These are phyloP conservation scores for Plantago major DNA, from an alignment of 257 asterid species.

Conservation along the genomic window DNA sequence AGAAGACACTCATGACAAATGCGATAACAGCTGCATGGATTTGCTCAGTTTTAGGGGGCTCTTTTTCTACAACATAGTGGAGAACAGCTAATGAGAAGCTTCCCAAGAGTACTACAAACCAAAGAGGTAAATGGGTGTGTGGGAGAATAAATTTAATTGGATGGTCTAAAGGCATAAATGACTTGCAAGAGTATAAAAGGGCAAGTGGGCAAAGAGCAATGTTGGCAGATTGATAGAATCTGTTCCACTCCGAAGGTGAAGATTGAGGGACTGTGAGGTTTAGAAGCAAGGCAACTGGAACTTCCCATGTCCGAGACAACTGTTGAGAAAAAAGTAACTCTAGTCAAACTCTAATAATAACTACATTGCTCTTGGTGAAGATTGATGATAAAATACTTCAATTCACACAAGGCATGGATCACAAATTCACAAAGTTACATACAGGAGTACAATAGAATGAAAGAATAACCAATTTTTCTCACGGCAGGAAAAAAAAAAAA, in stretches of 20 bases:
- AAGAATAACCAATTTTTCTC: too few species aligned
- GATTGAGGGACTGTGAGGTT: slow-evolving; percentile 81
- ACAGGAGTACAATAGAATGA: background rate
- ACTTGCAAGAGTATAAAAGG: slow-evolving; percentile 68
- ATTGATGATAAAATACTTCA: background rate
- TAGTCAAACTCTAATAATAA: slow-evolving; percentile 19
- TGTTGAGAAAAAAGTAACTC: slow-evolving; percentile 25
- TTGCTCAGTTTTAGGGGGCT: slow-evolving; percentile 74
- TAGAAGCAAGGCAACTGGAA: slow-evolving; percentile 70
- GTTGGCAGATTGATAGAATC: slow-evolving; percentile 79
- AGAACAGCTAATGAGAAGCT: slow-evolving; percentile 66
- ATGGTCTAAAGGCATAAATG: slow-evolving; percentile 71
- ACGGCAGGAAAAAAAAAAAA: too few species aligned
- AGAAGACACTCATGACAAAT: slow-evolving; percentile 89
- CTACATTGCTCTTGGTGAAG: background rate
- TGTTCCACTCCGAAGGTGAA: slow-evolving; percentile 77
- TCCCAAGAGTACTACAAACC: slow-evolving; percentile 61
- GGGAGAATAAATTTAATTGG: slow-evolving; percentile 69
- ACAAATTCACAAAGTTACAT: background rate
- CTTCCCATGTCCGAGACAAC: slow-evolving; percentile 70
- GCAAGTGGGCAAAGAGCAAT: slow-evolving; percentile 80
- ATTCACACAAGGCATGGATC: slow-evolving; percentile 3
- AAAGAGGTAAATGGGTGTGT: slow-evolving; percentile 67
- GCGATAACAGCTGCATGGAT: slow-evolving; percentile 51
- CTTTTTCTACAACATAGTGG: slow-evolving; percentile 65